Conservation (phyloP, 2,329 filamentous ascomycete genomes). For the Calonectria naviculata region DNA sequence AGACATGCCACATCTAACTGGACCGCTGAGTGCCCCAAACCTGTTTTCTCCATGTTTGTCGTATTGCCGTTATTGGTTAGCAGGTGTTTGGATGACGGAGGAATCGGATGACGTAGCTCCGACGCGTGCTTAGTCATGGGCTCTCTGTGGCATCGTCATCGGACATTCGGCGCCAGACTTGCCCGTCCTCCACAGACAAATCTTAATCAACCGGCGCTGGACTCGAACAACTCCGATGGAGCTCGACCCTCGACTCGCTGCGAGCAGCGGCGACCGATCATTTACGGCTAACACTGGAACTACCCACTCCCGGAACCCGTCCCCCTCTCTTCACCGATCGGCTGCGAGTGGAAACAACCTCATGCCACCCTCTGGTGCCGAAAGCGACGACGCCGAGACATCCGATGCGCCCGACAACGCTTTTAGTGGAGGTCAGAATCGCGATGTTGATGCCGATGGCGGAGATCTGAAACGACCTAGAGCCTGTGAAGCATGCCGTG, state of each 20-base stretch:
- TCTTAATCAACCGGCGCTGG: conserved; percentile 27
- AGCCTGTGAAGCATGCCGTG: conserved; percentile 81
- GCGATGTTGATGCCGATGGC: conserved; percentile 35
- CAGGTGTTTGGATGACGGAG: conserved; percentile 4
- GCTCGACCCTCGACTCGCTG: conserved; percentile 45
- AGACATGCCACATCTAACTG: conserved; percentile 5
- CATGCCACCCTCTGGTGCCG: conserved; percentile 26
- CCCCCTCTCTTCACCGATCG: conserved; percentile 31
- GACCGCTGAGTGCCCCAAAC: neutral
- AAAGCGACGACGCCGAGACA: conserved; percentile 33
- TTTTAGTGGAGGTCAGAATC: conserved; percentile 31
- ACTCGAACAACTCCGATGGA: conserved; percentile 43
- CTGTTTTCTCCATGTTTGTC: neutral
- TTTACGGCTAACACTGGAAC: conserved; percentile 20
- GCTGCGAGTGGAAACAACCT: conserved; percentile 6
- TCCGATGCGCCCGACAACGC: conserved; percentile 36
- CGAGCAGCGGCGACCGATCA: conserved; percentile 36
- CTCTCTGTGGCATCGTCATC: conserved; percentile 28
- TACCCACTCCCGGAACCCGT: conserved; percentile 25
- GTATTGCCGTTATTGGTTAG: neutral
- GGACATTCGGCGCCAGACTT: conserved; percentile 44
- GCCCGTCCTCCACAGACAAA: conserved; percentile 38
- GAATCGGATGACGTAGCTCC: conserved; percentile 24
- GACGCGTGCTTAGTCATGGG: conserved; percentile 34
- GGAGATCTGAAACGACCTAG: conserved; percentile 73